Base-by-base conservation (phyloP, 441 rosid species). In the Adansonia grandidieri region DNA sequence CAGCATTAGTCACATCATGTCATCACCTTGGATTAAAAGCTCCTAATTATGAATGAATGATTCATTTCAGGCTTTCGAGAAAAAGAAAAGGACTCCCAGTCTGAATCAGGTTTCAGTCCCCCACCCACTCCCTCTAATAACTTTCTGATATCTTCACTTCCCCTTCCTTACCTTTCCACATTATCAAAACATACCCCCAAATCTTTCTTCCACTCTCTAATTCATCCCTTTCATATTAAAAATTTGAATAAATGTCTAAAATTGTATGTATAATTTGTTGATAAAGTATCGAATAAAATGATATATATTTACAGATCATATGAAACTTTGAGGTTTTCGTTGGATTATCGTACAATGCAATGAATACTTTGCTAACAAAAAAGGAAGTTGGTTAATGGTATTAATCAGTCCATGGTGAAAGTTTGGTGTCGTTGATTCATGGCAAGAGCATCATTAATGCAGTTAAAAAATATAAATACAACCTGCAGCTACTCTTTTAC, bases 1-100 rank as follows among this genome's bases (percentile, higher is more conserved):
- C 28, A 65, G 51, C 73, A 51, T 51, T 37, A 50, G 71, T 75
- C 78, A 50, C 73, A 42, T 53, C 76, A 56, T 17, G 9, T 72
- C 72, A 65, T 65, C 60, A 62, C 71, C 78, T 32, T 65, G 78
- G 73, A 76, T 53, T 76, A 17, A 76, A 76, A 76, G 72, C 72
- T 32, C 20, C 71, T 63, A 75, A 75, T 65, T 76, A 76, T 76
- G 53, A 76, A 76, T 57, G 48, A 70, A 70, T 50, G 22, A 70
- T 70, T 70, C 61, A 51, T 51, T 24, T 70, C 44, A 50, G 57
- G 14, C 60, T 70, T 70, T 50, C 44, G n/a, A 50, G 24, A 50
- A 14, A 24, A 13, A 11, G n/a, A 67, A 19, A 65, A 6, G 20
- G 9, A 57, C 9, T 57, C 14, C 14, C 51, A 48, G 51, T 48